Evolutionary conservation across 306 rosid species (phyloP).

Genomic region (Nissolia schottii): DNA sequence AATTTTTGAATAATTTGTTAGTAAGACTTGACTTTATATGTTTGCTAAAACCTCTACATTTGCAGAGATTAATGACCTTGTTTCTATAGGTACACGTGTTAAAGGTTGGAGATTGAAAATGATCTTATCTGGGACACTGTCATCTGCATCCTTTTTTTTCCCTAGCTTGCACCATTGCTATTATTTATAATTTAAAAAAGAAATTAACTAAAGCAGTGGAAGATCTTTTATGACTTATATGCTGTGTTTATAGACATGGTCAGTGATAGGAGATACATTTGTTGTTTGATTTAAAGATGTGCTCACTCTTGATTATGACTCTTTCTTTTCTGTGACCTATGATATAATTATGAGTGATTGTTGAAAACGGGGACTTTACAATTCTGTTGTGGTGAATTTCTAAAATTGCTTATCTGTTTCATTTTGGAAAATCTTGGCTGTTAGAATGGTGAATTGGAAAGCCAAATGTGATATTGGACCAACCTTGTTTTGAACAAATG

Average conservation of each 20-base stretch:
- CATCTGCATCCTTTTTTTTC: neutral
- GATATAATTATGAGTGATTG: neutral
- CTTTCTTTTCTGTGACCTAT: neutral
- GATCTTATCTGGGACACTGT: neutral
- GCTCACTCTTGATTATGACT: neutral
- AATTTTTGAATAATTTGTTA: no score
- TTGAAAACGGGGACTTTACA: neutral
- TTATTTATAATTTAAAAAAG: neutral
- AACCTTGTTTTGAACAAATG: slow-evolving; percentile 7
- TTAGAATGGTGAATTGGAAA: neutral
- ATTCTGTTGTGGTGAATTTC: neutral
- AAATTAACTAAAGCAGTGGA: neutral
- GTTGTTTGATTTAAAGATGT: no score
- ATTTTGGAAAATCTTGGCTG: neutral
- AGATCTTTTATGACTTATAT: neutral
- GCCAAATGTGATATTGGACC: slow-evolving; percentile 9
- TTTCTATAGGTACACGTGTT: neutral
- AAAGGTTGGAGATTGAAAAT: neutral
- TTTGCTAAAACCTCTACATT: no score
- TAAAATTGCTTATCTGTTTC: neutral
- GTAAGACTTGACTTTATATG: no score
- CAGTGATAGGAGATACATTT: no score
- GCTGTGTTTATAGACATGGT: no score
- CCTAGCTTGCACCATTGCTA: neutral
- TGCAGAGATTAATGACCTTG: no score